Evolutionary conservation across 1,139 yeast genomes (phyloP).

Genomic region (Citeromyces hawaiiensis): DNA sequence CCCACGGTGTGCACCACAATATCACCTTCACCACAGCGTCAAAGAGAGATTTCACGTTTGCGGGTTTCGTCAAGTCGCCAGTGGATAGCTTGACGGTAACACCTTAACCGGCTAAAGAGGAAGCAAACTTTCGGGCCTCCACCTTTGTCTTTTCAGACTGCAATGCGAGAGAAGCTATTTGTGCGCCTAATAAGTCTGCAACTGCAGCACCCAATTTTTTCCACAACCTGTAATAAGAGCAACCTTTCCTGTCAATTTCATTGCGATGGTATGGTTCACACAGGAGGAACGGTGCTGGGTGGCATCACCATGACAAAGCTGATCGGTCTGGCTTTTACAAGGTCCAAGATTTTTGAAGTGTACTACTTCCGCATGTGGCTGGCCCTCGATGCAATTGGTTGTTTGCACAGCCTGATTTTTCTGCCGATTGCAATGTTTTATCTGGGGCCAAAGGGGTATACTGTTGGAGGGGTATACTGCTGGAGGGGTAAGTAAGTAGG

Average conservation of each 20-base stretch:
- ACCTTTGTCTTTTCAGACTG: conserved; percentile 29
- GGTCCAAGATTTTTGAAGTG: conserved; percentile 76
- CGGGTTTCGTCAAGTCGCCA: conserved; percentile 30
- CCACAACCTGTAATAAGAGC: conserved; percentile 57
- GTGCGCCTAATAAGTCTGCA: conserved; percentile 39
- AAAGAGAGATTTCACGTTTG: conserved; percentile 29
- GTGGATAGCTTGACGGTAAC: conserved; percentile 30
- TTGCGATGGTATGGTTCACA: conserved; percentile 28
- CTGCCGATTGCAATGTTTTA: conserved; percentile 62
- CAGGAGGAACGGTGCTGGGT: conserved; percentile 80
- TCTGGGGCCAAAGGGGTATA: conserved; percentile 46
- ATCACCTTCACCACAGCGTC: conserved; percentile 30
- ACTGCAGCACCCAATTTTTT: conserved; percentile 50
- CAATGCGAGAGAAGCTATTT: conserved; percentile 39
- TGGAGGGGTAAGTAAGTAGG: no score
- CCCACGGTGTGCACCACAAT: conserved; percentile 59
- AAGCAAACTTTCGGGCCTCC: conserved; percentile 25
- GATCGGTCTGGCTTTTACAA: conserved; percentile 81
- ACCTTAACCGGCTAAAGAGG: conserved; percentile 21
- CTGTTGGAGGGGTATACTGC: no score
- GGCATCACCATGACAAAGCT: conserved; percentile 87
- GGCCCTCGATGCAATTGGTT: conserved; percentile 63
- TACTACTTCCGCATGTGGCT: conserved; percentile 96
- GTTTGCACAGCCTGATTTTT: conserved; percentile 64
- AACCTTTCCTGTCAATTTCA: background rate